Percentiles rank a stretch among this genome's conserved stretches.
phyloP scores from a whole-genome alignment of 805 yeast genomes.

The Maudiozyma saulgeensis region DNA sequence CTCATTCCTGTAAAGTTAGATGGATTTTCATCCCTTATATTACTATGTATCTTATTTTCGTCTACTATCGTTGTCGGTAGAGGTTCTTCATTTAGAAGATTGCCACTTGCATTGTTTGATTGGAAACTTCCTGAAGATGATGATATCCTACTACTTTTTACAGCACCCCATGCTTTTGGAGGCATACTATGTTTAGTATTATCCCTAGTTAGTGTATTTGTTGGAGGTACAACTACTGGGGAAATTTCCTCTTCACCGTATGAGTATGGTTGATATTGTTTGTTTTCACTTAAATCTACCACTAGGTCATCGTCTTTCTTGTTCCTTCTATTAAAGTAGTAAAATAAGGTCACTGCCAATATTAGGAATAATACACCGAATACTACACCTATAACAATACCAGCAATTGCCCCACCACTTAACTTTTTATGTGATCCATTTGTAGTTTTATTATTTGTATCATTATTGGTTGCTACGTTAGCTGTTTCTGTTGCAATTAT shows the following conservation, averaged over 20 bases:
- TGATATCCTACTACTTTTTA: background rate
- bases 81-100: background rate
- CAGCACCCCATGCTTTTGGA: conserved; percentile 7
- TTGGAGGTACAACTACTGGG: conserved; percentile 17
- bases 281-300: conserved; percentile 30
- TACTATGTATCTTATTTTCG: background rate
- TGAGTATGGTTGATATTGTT: conserved; percentile 29
- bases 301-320: conserved; percentile 25
- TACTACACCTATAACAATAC: conserved; percentile 48
- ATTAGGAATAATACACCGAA: conserved; percentile 33
- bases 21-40: background rate
- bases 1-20: background rate
- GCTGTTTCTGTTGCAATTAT: conserved; percentile 14
- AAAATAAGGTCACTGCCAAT: conserved; percentile 33
- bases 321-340: conserved; percentile 34
- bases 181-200: conserved; percentile 8
- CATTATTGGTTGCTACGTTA: conserved; percentile 1
- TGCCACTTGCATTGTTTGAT: background rate
- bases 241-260: conserved; percentile 26
- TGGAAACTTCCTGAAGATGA: background rate
- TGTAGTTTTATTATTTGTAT: conserved; percentile 2
- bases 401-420: conserved; percentile 47
- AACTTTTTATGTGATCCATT: conserved; percentile 5
- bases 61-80: background rate
- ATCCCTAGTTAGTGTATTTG: background rate